Conservation (phyloP, 306 rosid genomes). For the Acacia confusa region DNA sequence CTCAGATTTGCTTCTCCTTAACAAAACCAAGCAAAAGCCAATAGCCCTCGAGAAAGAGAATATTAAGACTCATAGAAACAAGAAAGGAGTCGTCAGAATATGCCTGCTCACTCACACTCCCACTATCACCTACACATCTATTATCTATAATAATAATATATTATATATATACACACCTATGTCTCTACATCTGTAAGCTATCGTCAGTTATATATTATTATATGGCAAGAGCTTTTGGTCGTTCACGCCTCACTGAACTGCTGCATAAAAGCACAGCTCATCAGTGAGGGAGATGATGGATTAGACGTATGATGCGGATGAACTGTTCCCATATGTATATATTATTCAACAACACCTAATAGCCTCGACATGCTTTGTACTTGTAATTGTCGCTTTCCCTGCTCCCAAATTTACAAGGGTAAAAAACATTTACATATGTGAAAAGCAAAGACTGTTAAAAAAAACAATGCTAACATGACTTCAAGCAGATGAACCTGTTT, state of each 20-base stretch:
- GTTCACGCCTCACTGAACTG: conserved; percentile 53
- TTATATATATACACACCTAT: not conserved
- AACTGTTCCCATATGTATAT: conserved; percentile 13
- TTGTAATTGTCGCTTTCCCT: not conserved
- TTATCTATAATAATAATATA: no score
- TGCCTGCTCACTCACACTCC: not conserved
- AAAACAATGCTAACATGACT: not conserved
- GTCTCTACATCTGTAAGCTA: not conserved
- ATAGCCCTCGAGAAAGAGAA: conserved; percentile 42
- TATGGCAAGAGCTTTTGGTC: conserved; percentile 40
- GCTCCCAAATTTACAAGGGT: not conserved
- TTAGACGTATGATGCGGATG: conserved; percentile 78
- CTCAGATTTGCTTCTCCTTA: conserved; percentile 66
- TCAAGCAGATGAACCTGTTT: not conserved
- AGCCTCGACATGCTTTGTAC: not conserved
- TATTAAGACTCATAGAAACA: conserved; percentile 51
- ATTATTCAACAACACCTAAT: not conserved
- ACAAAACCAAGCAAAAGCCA: conserved; percentile 63
- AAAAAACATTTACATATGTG: not conserved
- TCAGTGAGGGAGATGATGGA: conserved; percentile 50
- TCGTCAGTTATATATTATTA: no score
- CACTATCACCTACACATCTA: no score
- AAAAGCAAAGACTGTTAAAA: not conserved
- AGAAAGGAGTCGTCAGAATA: conserved; percentile 46
- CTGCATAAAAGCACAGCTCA: conserved; percentile 38